Percentiles rank a stretch among this genome's conserved stretches.
Evolutionary conservation across 2,329 filamentous ascomycete genomes (phyloP).

Genomic region (Monosporascus sp.): DNA sequence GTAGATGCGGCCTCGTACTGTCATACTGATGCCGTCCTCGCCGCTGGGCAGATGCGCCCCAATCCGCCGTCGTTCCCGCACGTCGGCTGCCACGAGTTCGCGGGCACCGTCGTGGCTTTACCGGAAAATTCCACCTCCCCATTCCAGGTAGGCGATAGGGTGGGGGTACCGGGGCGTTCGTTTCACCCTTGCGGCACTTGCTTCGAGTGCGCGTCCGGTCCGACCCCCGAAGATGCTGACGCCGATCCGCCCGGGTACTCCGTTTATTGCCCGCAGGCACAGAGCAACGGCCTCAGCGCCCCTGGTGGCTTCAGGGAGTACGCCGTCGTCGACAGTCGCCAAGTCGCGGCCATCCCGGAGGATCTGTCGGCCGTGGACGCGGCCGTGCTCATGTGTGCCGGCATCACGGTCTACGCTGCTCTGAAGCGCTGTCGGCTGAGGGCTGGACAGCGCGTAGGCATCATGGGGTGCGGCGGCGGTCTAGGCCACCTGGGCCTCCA

Average conservation of each 20-base stretch:
- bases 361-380: slow-evolving; percentile 30
- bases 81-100: slow-evolving; percentile 41
- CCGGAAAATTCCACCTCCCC: slow-evolving; percentile 5
- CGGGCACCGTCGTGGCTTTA: slow-evolving; percentile 36
- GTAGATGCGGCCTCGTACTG: slow-evolving; percentile 44
- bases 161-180: slow-evolving; percentile 37
- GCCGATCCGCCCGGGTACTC: slow-evolving; percentile 35
- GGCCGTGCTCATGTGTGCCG: slow-evolving; percentile 38
- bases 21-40: slow-evolving; percentile 33
- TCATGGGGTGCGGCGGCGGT: slow-evolving; percentile 32
- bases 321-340: slow-evolving; percentile 35
- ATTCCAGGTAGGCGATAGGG: slow-evolving; percentile 24
- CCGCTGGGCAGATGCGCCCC: slow-evolving; percentile 22
- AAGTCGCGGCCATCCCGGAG: slow-evolving; percentile 26
- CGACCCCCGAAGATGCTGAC: slow-evolving; percentile 16
- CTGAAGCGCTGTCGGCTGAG: slow-evolving; percentile 29
- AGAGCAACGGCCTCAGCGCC: slow-evolving; percentile 18
- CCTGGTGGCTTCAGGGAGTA: slow-evolving; percentile 38
- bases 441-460: slow-evolving; percentile 31
- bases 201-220: slow-evolving; percentile 31
- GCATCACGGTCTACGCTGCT: slow-evolving; percentile 36
- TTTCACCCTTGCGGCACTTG: slow-evolving; percentile 36
- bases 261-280: slow-evolving; percentile 28
- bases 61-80: slow-evolving; percentile 35
- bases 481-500: slow-evolving; percentile 23